Evolutionary conservation across 495 filamentous ascomycete genomes (phyloP).

Genomic region (Clohesyomyces aquaticus): DNA sequence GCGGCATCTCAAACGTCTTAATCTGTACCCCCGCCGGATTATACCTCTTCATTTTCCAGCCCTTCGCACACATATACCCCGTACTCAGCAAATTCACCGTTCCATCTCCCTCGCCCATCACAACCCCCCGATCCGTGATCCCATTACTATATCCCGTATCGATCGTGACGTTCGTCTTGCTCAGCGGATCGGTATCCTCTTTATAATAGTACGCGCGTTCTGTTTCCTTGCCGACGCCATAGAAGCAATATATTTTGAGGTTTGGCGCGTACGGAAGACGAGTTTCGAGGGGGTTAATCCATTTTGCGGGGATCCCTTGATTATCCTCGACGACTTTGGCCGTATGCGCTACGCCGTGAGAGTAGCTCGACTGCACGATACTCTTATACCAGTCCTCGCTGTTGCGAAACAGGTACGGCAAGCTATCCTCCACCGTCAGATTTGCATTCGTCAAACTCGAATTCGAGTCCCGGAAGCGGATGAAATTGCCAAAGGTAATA

Average conservation of each 20-base stretch:
- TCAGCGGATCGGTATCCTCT: slow-evolving; percentile 65
- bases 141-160: slow-evolving; percentile 73
- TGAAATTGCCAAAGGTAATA: slow-evolving; percentile 74
- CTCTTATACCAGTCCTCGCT: slow-evolving; percentile 85
- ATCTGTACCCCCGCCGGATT: slow-evolving; percentile 83
- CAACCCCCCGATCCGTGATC: slow-evolving; percentile 79
- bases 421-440: slow-evolving; percentile 75
- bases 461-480: slow-evolving; percentile 80
- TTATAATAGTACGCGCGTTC: slow-evolving; percentile 92
- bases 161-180: slow-evolving; percentile 82
- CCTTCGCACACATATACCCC: slow-evolving; percentile 95
- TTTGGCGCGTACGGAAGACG: slow-evolving; percentile 85
- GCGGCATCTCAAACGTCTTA: slow-evolving; percentile 91
- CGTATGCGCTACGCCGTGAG: slow-evolving; percentile 85
- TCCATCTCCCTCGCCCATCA: slow-evolving; percentile 93
- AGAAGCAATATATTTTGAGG: slow-evolving; percentile 98
- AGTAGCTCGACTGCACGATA: slow-evolving; percentile 73
- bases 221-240: slow-evolving; percentile 88
- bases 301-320: slow-evolving; percentile 77
- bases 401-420: slow-evolving; percentile 75
- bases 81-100: slow-evolving; percentile 86
- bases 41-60: slow-evolving; percentile 91
- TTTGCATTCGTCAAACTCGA: slow-evolving; percentile 65
- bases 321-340: slow-evolving; percentile 82
- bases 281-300: slow-evolving; percentile 93